Percentiles rank a stretch among this genome's conserved stretches.
These are phyloP conservation scores for Candida glucosophila DNA, from an alignment of 1,139 yeast genomes.

Conservation along the genomic window DNA sequence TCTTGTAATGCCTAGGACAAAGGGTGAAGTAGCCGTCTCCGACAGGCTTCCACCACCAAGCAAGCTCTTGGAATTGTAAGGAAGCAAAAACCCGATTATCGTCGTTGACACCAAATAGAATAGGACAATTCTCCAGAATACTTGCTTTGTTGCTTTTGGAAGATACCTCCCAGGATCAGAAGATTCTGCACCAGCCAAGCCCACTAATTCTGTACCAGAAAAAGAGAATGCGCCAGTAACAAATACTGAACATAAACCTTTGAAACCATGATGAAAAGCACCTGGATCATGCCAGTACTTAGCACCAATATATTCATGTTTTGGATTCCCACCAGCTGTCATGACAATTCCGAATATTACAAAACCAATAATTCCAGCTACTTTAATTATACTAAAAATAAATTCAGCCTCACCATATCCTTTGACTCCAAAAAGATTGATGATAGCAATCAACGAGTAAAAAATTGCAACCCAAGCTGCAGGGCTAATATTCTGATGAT, in stretches of 20 bases:
- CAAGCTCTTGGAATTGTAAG: slow-evolving; percentile 15
- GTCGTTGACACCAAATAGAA: slow-evolving; percentile 19
- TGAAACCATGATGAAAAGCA: slow-evolving; percentile 17
- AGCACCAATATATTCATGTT: slow-evolving; percentile 17
- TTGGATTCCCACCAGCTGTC: slow-evolving; percentile 20
- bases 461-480: slow-evolving; percentile 11
- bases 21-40: slow-evolving; percentile 28
- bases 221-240: slow-evolving; percentile 19
- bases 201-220: slow-evolving; percentile 17
- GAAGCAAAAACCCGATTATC: slow-evolving; percentile 16
- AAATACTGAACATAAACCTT: slow-evolving; percentile 15
- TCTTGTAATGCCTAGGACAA: slow-evolving; percentile 24
- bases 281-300: slow-evolving; percentile 24
- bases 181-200: slow-evolving; percentile 25
- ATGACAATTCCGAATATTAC: slow-evolving; percentile 22
- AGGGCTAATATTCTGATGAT: slow-evolving; percentile 7
- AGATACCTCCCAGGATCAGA: slow-evolving; percentile 24
- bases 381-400: slow-evolving; percentile 21
- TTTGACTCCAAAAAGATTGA: slow-evolving; percentile 14
- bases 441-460: slow-evolving; percentile 10
- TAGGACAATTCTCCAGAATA: slow-evolving; percentile 24
- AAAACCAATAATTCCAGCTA: slow-evolving; percentile 24
- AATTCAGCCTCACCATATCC: slow-evolving; percentile 19
- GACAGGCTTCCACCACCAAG: slow-evolving; percentile 10
- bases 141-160: slow-evolving; percentile 27